Conservation (phyloP, 352 stramenopile genomes). For the Hyaloperonospora brassicae region DNA sequence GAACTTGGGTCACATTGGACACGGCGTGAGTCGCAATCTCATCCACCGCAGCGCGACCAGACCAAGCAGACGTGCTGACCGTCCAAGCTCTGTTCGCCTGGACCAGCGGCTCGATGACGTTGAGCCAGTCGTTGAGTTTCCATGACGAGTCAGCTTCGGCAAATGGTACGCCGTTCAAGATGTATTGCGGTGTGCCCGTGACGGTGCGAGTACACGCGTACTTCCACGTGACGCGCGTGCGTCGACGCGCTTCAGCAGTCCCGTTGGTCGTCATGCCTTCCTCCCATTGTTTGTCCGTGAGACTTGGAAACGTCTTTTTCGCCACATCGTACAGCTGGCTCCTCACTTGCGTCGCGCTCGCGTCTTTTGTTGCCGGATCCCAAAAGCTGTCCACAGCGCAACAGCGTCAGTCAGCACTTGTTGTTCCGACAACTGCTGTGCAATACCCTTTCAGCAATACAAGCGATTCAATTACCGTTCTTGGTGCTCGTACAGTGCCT, state of each 20-base stretch:
- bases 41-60: too few species aligned
- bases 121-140: constrained; percentile 50
- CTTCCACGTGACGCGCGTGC: constrained; percentile 56
- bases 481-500: constrained; percentile 65
- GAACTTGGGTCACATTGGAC: too few species aligned
- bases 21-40: too few species aligned
- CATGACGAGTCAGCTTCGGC: constrained; percentile 52
- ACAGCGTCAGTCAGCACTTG: too few species aligned
- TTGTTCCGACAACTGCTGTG: too few species aligned
- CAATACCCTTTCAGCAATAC: too few species aligned
- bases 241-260: constrained; percentile 48
- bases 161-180: constrained; percentile 58
- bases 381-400: constrained; percentile 34
- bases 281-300: constrained; percentile 52
- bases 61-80: too few species aligned
- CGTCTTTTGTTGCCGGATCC: constrained; percentile 64
- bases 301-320: constrained; percentile 45
- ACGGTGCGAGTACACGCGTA: constrained; percentile 59
- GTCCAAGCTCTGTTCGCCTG: constrained; percentile 3
- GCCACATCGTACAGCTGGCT: constrained; percentile 47
- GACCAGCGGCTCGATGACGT: constrained; percentile 33
- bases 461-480: constrained; percentile 18
- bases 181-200: constrained; percentile 68
- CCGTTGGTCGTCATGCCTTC: constrained; percentile 62
- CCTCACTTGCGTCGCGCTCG: constrained; percentile 51